phyloP scores from a whole-genome alignment of 2,329 filamentous ascomycete genomes.

The Colletotrichum abscissum region DNA sequence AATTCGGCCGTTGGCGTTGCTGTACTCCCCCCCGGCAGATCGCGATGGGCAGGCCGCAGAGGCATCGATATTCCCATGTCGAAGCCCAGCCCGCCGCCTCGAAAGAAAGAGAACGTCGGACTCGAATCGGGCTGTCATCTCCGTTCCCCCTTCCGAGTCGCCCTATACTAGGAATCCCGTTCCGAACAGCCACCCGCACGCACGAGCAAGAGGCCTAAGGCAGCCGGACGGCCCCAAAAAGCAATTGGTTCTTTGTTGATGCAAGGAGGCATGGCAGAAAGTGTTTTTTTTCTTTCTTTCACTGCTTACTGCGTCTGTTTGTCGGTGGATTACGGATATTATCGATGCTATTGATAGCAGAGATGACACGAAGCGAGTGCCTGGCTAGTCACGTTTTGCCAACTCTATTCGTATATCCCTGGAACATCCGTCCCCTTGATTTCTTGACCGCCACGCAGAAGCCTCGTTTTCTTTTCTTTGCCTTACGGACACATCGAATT shows the following conservation, averaged over 20 bases:
- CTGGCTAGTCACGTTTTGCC: background rate
- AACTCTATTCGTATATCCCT: background rate
- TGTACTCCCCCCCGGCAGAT: background rate
- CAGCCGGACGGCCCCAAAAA: background rate
- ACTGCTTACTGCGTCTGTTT: background rate
- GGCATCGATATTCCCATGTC: background rate
- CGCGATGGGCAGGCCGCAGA: conserved; percentile 4
- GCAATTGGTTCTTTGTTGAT: background rate
- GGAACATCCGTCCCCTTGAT: background rate
- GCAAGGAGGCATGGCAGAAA: background rate
- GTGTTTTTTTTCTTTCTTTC: too few relatives aligned
- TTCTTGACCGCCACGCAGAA: background rate
- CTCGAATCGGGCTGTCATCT: conserved; percentile 24
- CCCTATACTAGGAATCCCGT: conserved; percentile 9
- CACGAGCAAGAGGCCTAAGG: background rate
- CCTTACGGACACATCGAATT: background rate
- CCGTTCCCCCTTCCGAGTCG: conserved; percentile 24
- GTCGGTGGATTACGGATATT: background rate
- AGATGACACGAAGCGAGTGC: background rate
- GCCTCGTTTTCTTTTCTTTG: background rate
- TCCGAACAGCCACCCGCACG: background rate
- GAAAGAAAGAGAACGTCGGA: conserved; percentile 10
- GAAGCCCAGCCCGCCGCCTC: background rate
- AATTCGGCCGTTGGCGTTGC: conserved; percentile 15
- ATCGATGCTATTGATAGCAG: background rate